Percentiles rank a stretch among this genome's conserved stretches.
Evolutionary conservation across 305 asterid species (phyloP).

Genomic region (Salvia sclarea): DNA sequence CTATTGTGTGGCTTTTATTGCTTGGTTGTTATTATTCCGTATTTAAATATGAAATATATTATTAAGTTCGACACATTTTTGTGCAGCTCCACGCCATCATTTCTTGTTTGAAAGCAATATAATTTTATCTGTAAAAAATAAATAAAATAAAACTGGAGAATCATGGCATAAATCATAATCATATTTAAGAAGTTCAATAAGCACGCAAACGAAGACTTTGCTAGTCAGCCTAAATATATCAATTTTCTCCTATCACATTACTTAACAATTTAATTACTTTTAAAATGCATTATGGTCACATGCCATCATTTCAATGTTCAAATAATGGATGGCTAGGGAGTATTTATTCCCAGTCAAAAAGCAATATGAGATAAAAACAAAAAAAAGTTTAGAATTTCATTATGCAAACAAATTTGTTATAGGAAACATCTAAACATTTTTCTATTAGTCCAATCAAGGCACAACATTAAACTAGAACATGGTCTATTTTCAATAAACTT

Average conservation of each 20-base stretch:
- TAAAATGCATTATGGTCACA: background rate
- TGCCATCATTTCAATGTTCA: background rate
- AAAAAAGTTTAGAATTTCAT: background rate
- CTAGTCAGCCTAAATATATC: too few relatives aligned
- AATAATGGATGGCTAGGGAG: background rate
- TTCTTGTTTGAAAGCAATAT: background rate
- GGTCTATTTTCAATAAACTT: background rate
- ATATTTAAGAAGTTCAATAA: too few relatives aligned
- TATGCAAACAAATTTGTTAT: background rate
- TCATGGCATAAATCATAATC: too few relatives aligned
- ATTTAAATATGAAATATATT: background rate
- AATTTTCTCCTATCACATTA: background rate
- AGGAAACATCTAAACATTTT: background rate
- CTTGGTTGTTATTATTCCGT: background rate
- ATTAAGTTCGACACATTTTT: background rate
- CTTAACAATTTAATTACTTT: background rate
- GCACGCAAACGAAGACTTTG: too few relatives aligned
- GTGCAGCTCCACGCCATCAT: background rate
- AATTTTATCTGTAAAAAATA: background rate
- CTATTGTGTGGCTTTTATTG: background rate
- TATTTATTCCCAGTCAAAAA: background rate
- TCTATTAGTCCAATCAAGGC: background rate
- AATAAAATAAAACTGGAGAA: too few relatives aligned
- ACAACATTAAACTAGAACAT: background rate
- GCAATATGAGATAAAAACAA: background rate